Evolutionary conservation across 345 rosid species (phyloP).

Genomic region (Eucalyptus sp.): DNA sequence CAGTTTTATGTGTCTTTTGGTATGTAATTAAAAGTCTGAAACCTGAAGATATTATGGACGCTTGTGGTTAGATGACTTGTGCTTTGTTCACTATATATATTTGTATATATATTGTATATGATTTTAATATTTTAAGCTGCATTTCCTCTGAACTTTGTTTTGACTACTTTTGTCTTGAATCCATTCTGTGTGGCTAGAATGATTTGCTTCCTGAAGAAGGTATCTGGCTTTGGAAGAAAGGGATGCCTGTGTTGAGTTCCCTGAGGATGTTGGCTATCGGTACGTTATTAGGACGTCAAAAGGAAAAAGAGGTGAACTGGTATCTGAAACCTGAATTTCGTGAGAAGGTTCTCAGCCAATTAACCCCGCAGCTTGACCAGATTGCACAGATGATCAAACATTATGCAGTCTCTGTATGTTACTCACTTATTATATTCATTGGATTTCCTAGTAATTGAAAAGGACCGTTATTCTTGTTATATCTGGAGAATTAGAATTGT

Average conservation of each 20-base stretch:
- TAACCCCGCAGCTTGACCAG: conserved; percentile 76
- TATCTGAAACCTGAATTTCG: conserved; percentile 58
- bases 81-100: neutral
- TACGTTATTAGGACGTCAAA: conserved; percentile 70
- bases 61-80: neutral
- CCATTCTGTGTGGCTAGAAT: conserved; percentile 48
- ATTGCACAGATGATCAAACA: conserved; percentile 82
- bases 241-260: conserved; percentile 84
- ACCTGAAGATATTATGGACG: neutral
- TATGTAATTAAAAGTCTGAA: conserved; percentile 20
- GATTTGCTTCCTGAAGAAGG: conserved; percentile 91
- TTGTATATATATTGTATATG: neutral
- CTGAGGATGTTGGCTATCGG: conserved; percentile 79
- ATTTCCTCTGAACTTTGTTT: neutral
- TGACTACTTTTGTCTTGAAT: conserved; percentile 6
- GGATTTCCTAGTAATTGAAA: neutral
- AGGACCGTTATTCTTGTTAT: neutral
- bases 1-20: conserved; percentile 87
- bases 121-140: neutral
- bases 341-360: conserved; percentile 70
- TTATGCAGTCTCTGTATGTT: conserved; percentile 86
- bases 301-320: conserved; percentile 84
- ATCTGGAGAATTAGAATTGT: neutral
- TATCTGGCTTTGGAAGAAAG: conserved; percentile 87
- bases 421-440: neutral